phyloP scores from a whole-genome alignment of 75 land plant genomes.

The Cryptomeria japonica region DNA sequence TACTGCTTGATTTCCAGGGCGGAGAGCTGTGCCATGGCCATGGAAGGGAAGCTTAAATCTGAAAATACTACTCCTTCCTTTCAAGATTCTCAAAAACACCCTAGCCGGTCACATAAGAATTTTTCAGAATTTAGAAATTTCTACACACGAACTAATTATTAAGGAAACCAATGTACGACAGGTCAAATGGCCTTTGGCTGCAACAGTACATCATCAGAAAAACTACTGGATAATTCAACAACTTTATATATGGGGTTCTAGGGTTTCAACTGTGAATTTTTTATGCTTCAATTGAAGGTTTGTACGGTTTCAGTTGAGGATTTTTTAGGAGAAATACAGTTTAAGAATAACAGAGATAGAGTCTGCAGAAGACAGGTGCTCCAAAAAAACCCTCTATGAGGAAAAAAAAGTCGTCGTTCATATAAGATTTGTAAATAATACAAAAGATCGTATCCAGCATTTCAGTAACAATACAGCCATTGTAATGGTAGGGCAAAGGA shows the following conservation, averaged over 20 bases:
- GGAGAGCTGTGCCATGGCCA: slow-evolving; percentile 6
- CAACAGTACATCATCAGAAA: background rate
- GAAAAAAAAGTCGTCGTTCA: background rate
- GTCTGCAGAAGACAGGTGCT: background rate
- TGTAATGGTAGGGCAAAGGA: background rate
- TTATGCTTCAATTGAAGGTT: background rate
- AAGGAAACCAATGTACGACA: background rate
- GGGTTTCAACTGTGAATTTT: background rate
- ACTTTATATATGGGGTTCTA: background rate
- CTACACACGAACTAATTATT: background rate
- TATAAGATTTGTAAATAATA: background rate
- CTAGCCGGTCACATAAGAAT: background rate
- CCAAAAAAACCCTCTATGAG: background rate
- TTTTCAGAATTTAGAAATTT: background rate
- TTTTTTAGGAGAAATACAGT: background rate
- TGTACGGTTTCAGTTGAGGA: background rate
- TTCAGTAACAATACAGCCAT: background rate
- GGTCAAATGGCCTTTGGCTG: background rate
- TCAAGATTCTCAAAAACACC: background rate
- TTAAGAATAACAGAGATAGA: background rate
- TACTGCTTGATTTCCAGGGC: slow-evolving; percentile 8
- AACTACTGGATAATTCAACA: background rate
- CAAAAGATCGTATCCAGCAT: background rate
- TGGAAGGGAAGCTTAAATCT: background rate
- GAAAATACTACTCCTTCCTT: background rate